These are phyloP conservation scores for Eucalyptus polybractea DNA, from an alignment of 345 rosid genomes.

Conservation along the genomic window DNA sequence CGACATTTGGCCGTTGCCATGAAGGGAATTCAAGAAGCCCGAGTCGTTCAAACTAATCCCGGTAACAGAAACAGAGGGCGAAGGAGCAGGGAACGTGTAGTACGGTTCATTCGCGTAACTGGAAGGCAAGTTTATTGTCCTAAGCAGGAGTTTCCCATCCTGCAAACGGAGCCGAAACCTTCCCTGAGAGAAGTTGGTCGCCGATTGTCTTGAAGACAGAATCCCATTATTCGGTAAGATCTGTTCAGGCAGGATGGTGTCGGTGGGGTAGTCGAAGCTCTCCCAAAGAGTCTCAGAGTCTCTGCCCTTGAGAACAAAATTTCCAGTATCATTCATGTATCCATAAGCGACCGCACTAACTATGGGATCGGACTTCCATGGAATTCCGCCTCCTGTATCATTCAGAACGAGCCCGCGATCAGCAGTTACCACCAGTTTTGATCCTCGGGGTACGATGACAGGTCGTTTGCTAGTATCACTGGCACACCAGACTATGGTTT, in stretches of 20 bases:
- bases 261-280: conserved; percentile 13
- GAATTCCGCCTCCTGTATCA: not conserved
- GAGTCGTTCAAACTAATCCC: not conserved
- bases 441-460: not conserved
- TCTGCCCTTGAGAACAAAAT: not conserved
- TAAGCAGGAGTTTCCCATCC: not conserved
- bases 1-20: not conserved
- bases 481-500: conserved; percentile 5
- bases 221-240: not conserved
- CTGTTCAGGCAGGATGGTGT: conserved; percentile 16
- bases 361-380: not conserved
- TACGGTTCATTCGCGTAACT: not conserved
- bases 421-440: conserved; percentile 2
- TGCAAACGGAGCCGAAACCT: conserved; percentile 1
- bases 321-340: conserved; percentile 6
- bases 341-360: not conserved
- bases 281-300: conserved; percentile 2
- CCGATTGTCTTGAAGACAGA: not conserved
- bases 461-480: not conserved
- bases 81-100: not conserved
- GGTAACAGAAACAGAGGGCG: not conserved
- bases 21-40: not conserved
- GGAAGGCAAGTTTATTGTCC: not conserved
- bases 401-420: conserved; percentile 2
- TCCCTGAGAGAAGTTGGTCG: conserved; percentile 1